Evolutionary conservation across 2,329 filamentous ascomycete genomes (phyloP), one percentile per base, ranked within the genome.

Genomic region (Cordyceps pruinosa): DNA sequence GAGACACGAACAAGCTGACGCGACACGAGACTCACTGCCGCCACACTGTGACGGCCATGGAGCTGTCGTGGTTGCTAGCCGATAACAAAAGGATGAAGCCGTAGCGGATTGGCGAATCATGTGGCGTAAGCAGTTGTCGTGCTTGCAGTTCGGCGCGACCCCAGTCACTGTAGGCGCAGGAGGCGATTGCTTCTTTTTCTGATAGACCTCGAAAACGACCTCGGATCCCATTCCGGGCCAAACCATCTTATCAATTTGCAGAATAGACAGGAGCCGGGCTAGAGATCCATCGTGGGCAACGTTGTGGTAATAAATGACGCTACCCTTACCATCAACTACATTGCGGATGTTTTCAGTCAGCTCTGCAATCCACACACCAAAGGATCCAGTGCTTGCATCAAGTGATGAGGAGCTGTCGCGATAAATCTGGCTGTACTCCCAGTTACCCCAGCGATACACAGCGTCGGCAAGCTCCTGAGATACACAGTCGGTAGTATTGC

Each of bases 171-270:
- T 63, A 26, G 65, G 54, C 32, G 60, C 61, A 2, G 61, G 58
- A 2, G 23, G 26, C 17, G 25, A 57, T 10, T 49, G 46, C 15
- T 26, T 56, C 42, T 68, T 67, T 63, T 74, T 76, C 63, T 70
- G 74, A 65, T 85, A 91, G 30, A 92, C 66, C 73, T 93, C 89
- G 66, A 92, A 90, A 0, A 91, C 81, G 0, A 93, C 77, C 71
- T 93, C 89, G 10, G 83, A 77, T 0, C 89, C 89, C 88, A 93
- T 91, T 0, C 89, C 89, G 0, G 89, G 89, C 89, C 89, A 93
- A 1, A 90, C 84, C 88, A 93, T 93, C 53, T 76, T 69, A 23
- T 90, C 85, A 1, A 88, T 66, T 71, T 93, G 89, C 65, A 94
- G 67, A 17, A 92, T 78, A 2, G 82, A 82, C 23, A 94, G 73